phyloP scores from a whole-genome alignment of 441 rosid genomes.

The Aquilaria agallochum region DNA sequence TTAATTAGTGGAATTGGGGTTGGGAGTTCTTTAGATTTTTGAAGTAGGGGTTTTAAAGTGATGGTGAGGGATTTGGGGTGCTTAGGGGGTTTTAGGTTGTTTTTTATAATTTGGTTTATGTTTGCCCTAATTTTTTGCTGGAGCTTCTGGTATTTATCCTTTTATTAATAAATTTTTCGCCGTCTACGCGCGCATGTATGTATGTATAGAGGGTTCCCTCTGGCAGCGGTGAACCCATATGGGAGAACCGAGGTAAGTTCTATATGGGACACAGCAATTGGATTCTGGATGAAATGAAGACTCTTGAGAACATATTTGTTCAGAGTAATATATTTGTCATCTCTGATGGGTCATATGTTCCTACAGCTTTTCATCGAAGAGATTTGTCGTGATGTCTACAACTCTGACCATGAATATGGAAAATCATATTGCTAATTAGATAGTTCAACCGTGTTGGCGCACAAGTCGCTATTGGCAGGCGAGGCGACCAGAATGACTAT shows the following conservation, averaged over 20 bases:
- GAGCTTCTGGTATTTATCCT: too few species aligned
- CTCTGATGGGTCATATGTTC: slow-evolving; percentile 9
- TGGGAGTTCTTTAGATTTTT: too few species aligned
- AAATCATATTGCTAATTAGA: slow-evolving; percentile 65
- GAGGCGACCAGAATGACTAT: slow-evolving; percentile 52
- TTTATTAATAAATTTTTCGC: too few species aligned
- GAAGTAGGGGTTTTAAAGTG: too few species aligned
- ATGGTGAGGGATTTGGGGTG: too few species aligned
- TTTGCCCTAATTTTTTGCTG: too few species aligned
- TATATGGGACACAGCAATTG: neutral
- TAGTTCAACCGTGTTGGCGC: slow-evolving; percentile 97
- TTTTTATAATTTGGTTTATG: too few species aligned
- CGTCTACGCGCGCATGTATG: too few species aligned
- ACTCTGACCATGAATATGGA: slow-evolving; percentile 73
- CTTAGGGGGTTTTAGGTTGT: too few species aligned
- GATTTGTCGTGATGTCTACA: slow-evolving; percentile 66
- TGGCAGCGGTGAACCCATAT: slow-evolving; percentile 76
- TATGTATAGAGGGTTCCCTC: slow-evolving; percentile 52
- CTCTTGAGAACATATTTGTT: neutral
- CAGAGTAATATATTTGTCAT: neutral
- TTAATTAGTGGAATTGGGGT: too few species aligned
- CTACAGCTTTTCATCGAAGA: slow-evolving; percentile 88
- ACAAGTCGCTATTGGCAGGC: slow-evolving; percentile 85
- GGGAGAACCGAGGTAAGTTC: slow-evolving; percentile 77
- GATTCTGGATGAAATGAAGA: neutral